Conservation (phyloP, 176 grass and related monocot genomes). For the Bromus sterilis region DNA sequence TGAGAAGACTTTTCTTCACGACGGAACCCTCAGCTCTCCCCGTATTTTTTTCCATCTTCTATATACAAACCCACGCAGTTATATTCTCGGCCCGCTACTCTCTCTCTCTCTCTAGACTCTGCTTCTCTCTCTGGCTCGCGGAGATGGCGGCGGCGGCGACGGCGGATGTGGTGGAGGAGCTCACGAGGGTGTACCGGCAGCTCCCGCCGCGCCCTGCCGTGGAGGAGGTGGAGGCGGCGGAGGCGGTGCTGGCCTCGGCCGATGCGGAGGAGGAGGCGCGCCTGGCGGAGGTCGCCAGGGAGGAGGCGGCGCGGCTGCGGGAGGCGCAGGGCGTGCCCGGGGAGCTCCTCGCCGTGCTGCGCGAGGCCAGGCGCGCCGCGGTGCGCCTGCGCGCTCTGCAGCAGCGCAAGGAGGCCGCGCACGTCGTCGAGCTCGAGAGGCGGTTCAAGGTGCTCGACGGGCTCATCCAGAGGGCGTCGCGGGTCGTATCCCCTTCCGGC, state of each 20-base stretch:
- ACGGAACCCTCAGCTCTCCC: neutral
- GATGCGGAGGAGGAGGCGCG: slow-evolving; percentile 59
- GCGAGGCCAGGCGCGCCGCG: slow-evolving; percentile 66
- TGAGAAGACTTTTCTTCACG: neutral
- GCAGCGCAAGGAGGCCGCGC: slow-evolving; percentile 78
- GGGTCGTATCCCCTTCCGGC: slow-evolving; percentile 22
- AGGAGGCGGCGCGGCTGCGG: slow-evolving; percentile 25
- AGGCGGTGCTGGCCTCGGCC: slow-evolving; percentile 51
- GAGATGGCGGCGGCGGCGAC: slow-evolving; percentile 8
- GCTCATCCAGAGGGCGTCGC: slow-evolving; percentile 72
- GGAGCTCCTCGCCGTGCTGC: slow-evolving; percentile 58
- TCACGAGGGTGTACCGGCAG: slow-evolving; percentile 59
- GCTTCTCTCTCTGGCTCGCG: neutral
- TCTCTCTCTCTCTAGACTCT: neutral
- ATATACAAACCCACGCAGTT: slow-evolving; percentile 10
- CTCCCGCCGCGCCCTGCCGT: slow-evolving; percentile 62
- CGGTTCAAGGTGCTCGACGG: slow-evolving; percentile 69
- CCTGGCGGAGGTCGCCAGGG: slow-evolving; percentile 36
- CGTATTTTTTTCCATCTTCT: neutral
- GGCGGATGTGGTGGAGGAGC: slow-evolving; percentile 54
- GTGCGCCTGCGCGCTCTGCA: slow-evolving; percentile 42
- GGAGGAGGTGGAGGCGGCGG: slow-evolving; percentile 77
- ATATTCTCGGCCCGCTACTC: neutral
- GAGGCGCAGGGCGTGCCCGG: slow-evolving; percentile 31
- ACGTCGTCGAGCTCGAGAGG: slow-evolving; percentile 73